Base-by-base conservation (phyloP, 306 rosid genomes). In the Quercus mongolica region DNA sequence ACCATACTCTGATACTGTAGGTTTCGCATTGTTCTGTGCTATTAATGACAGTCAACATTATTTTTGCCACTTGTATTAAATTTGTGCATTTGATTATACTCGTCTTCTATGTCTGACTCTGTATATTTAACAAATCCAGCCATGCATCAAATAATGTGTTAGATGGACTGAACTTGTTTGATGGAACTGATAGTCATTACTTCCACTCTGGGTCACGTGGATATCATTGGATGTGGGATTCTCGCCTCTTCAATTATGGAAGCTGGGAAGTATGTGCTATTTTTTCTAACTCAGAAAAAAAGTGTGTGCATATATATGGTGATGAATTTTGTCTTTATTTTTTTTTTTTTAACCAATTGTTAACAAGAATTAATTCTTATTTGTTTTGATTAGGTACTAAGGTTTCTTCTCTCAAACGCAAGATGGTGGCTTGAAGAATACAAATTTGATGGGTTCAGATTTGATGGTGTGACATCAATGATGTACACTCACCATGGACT, bases 191-290 rank as follows among this genome's bases (percentile, higher is more conserved):
- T 85, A 19, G 88, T 81, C 99, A 93, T 71, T 96, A 96, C 79
- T 96, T 96, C 87, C 96, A 96, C 89, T 80, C 98, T 82, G 99
- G 99, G 55, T 79, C 98, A 61, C 97, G 96, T 28, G 99, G 99
- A 79, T 89, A 96, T 88, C 99, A 96, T 81, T 96, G 99, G 99
- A 90, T 96, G 96, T 96, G 99, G 99, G 99, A 96, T 76, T 96
- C 99, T 88, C 99, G 99, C 76, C 96, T 96, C 87, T 96, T 96
- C 76, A 96, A 96, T 83, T 96, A 96, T 83, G 99, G 98, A 90
- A 93, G 94, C 87, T 96, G 99, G 99, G 99, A 96, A 92, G 99
- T 96, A 89, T 71, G 93, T 76, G 64, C 69, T 77, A 71, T 81
- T 77, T 69, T 70, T 23, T 21, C 46, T 72, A 52, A 74, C 73